Percentiles rank a stretch among this genome's conserved stretches.
Evolutionary conservation across 805 yeast genomes (phyloP).

Genomic region (Wickerhamiella spandovensis): DNA sequence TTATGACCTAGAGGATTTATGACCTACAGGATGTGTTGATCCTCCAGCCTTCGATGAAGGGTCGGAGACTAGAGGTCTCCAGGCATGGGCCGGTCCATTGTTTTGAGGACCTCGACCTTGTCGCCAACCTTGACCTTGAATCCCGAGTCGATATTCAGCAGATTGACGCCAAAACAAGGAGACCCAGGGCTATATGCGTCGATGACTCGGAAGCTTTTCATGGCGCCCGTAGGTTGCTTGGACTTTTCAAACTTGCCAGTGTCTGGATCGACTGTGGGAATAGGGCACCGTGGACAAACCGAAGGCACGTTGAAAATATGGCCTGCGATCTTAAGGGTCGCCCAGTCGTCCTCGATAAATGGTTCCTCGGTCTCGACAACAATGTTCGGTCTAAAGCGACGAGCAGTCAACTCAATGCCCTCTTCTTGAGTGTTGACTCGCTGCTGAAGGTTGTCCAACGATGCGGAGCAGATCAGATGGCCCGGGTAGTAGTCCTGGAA

Average conservation of each 20-base stretch:
- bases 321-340: constrained; percentile 14
- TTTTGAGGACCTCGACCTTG: constrained; percentile 12
- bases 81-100: not conserved
- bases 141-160: constrained; percentile 16
- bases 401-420: constrained; percentile 11
- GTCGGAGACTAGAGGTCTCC: not conserved
- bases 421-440: constrained; percentile 13
- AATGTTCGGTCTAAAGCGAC: constrained; percentile 25
- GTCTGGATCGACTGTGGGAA: constrained; percentile 22
- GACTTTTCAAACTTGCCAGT: constrained; percentile 16
- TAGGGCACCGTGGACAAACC: constrained; percentile 22
- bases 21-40: too few species aligned
- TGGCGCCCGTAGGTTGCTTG: constrained; percentile 21
- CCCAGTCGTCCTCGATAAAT: constrained; percentile 26
- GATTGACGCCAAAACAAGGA: constrained; percentile 23
- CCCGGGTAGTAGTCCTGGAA: constrained; percentile 25
- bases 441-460: constrained; percentile 16
- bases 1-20: too few species aligned
- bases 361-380: constrained; percentile 22
- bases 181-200: constrained; percentile 18
- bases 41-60: not conserved
- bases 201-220: constrained; percentile 21
- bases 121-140: constrained; percentile 20
- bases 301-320: constrained; percentile 19
- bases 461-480: constrained; percentile 18